These are phyloP conservation scores for Hansenula lynferdii DNA, from an alignment of 1,139 yeast genomes.

Conservation along the genomic window DNA sequence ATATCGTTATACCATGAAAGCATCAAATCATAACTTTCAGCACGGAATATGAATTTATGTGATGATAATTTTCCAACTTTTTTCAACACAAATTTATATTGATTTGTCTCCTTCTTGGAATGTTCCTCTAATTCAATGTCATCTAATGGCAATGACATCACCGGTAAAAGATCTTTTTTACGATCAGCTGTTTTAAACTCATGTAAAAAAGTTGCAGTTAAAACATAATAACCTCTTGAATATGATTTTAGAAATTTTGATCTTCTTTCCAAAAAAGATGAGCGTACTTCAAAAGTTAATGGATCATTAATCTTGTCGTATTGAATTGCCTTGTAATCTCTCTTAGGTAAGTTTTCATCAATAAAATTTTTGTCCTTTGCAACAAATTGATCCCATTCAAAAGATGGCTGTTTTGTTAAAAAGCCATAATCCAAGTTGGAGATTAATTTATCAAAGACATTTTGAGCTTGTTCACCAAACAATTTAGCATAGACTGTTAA, in stretches of 20 bases:
- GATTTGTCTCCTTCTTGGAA: conserved; percentile 61
- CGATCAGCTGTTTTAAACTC: conserved; percentile 86
- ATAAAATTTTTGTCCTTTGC: conserved; percentile 72
- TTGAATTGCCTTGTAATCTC: conserved; percentile 56
- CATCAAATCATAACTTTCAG: conserved; percentile 75
- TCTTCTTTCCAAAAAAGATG: conserved; percentile 83
- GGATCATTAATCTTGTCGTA: conserved; percentile 71
- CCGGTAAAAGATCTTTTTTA: conserved; percentile 79
- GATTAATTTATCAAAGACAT: conserved; percentile 59
- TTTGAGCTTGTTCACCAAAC: conserved; percentile 63
- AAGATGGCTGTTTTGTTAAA: conserved; percentile 67
- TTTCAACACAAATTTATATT: conserved; percentile 77
- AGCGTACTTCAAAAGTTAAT: conserved; percentile 63
- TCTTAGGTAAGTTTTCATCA: conserved; percentile 64
- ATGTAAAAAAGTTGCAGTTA: conserved; percentile 84
- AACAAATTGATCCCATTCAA: conserved; percentile 89
- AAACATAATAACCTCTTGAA: conserved; percentile 85
- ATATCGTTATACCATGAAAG: conserved; percentile 82
- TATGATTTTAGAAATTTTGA: conserved; percentile 88
- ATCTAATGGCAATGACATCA: conserved; percentile 77
- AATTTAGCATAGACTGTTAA: conserved; percentile 65
- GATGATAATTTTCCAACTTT: conserved; percentile 66
- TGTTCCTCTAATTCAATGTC: conserved; percentile 83
- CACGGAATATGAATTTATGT: conserved; percentile 91
- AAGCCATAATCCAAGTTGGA: conserved; percentile 71